These are phyloP conservation scores for Fusarium setosum DNA, from an alignment of 2,329 filamentous ascomycete genomes.

Conservation along the genomic window DNA sequence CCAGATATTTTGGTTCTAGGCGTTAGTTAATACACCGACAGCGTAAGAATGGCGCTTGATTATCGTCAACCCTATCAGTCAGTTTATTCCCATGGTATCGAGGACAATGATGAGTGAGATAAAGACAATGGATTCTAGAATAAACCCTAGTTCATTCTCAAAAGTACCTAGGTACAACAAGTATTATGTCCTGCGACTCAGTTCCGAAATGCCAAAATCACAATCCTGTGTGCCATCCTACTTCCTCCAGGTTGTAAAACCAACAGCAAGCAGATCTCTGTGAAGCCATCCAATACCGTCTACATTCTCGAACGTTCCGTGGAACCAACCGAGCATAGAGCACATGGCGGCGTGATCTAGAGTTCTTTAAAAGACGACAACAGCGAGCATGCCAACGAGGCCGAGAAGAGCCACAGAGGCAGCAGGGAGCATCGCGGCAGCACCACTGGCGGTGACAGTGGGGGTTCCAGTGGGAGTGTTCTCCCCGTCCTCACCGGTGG, in stretches of 20 bases:
- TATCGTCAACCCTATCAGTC: neutral
- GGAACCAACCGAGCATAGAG: slow-evolving; percentile 25
- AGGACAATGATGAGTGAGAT: neutral
- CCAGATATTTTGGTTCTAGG: slow-evolving; percentile 16
- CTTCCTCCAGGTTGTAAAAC: slow-evolving; percentile 22
- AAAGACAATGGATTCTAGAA: slow-evolving; percentile 9
- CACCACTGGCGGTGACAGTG: slow-evolving; percentile 47
- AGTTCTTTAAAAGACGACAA: slow-evolving; percentile 41
- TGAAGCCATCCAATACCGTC: slow-evolving; percentile 29
- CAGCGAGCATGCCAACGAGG: slow-evolving; percentile 41
- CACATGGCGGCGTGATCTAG: slow-evolving; percentile 16
- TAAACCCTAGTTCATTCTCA: slow-evolving; percentile 32
- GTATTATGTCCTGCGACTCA: slow-evolving; percentile 38
- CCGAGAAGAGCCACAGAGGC: slow-evolving; percentile 40
- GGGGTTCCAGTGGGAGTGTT: slow-evolving; percentile 41
- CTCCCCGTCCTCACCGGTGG: slow-evolving; percentile 27
- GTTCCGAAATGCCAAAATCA: slow-evolving; percentile 37
- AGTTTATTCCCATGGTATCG: slow-evolving; percentile 7
- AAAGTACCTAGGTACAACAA: slow-evolving; percentile 41
- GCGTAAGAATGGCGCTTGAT: slow-evolving; percentile 27
- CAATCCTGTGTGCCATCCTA: slow-evolving; percentile 37
- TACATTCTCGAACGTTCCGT: slow-evolving; percentile 18
- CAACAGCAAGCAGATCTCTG: slow-evolving; percentile 20
- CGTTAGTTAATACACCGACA: slow-evolving; percentile 16
- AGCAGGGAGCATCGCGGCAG: slow-evolving; percentile 37